Evolutionary conservation across 202 grass and related monocot species (phyloP), one percentile per base, ranked within the genome.

Genomic region (Hordeum pubiflorum): DNA sequence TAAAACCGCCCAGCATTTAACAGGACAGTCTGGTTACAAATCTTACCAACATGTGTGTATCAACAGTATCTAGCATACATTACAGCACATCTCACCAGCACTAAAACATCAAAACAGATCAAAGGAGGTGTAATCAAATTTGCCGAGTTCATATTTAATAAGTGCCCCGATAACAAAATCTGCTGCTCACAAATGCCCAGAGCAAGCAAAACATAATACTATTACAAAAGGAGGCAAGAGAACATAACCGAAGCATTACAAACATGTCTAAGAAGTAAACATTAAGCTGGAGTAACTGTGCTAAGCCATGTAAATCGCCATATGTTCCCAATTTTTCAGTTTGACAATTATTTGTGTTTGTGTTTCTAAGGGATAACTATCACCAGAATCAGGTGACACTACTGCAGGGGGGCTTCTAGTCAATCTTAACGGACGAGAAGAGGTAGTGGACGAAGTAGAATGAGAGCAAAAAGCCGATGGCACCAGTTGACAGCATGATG

Each of bases 351-450:
- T 79, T 75, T 86, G 79, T 86, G 83, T 50, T 79, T 33, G 52
- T 78, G 61, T 82, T 79, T 85, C 60, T 78, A 86, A 54, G 74
- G 68, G 75, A 73, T 86, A 86, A 83, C 83, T 86, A 74, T 89
- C 79, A 83, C 87, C 83, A 79, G 34, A 69, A 86, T 79, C 48
- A 46, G 61, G 80, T 63, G 60, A 70, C 18, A 34, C 69, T 89
- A 82, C 68, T 79, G 74, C 40, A 82, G 61, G 32, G 77, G 20
- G 58, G 64, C 55, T 56, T 86, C 91, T 93, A 93, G 81, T 97
- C 93, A 41, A 97, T 93, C 89, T 97, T 93, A 34, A 97, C 91
- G 62, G 93, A 97, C 39, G 93, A 97, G 88, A 97, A 97, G 50
- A 97, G 88, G 83, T 97, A 93, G 79, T 97, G 93, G 55, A 97